Evolutionary conservation across 306 rosid species (phyloP).

Genomic region (Prunus salicina): DNA sequence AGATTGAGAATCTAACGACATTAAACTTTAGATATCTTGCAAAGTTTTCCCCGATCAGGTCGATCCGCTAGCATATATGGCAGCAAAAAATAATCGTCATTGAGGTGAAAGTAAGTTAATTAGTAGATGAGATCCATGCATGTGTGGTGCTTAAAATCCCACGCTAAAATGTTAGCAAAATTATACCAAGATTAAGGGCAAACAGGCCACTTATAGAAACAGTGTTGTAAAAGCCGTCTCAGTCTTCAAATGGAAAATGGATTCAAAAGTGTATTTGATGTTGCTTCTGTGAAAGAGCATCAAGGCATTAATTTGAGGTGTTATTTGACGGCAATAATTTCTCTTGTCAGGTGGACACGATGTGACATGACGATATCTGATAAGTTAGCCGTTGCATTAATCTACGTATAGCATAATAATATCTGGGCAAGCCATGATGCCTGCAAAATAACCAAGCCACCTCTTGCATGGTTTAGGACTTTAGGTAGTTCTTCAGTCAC

Average conservation of each 20-base stretch:
- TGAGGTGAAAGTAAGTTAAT: neutral
- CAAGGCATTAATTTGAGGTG: neutral
- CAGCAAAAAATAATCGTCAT: neutral
- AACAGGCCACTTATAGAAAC: neutral
- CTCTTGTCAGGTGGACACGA: neutral
- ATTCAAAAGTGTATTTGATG: neutral
- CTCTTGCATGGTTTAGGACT: neutral
- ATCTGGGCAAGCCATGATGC: neutral
- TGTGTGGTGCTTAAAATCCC: slow-evolving; percentile 13
- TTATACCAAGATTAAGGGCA: neutral
- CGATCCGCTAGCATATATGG: neutral
- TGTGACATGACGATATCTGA: neutral
- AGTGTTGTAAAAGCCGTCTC: slow-evolving; percentile 4
- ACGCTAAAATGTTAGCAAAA: neutral
- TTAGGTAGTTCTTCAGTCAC: neutral
- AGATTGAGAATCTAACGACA: neutral
- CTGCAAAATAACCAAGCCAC: neutral
- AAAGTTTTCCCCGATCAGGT: neutral
- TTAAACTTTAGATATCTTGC: neutral
- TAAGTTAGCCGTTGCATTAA: neutral
- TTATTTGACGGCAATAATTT: neutral
- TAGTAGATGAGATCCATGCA: neutral
- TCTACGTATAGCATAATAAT: neutral
- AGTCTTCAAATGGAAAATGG: neutral
- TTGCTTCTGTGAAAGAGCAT: neutral